These are phyloP conservation scores for Tolypocladium pustulatum DNA, from an alignment of 2,329 filamentous ascomycete genomes.

Conservation along the genomic window DNA sequence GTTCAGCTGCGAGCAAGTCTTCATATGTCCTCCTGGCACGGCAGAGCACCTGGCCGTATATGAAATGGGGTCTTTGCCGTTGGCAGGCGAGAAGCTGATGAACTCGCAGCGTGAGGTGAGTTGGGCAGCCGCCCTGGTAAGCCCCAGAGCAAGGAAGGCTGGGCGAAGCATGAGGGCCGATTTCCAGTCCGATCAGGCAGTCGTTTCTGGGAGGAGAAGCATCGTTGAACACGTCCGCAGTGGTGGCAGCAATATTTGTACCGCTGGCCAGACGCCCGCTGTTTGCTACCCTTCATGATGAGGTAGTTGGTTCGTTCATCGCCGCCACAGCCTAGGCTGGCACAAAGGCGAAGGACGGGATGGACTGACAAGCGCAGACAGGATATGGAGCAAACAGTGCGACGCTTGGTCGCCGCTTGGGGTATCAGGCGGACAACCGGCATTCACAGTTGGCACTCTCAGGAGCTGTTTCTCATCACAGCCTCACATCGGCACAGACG, in stretches of 20 bases:
- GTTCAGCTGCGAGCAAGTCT: conserved; percentile 1
- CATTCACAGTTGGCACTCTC: neutral
- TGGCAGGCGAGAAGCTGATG: conserved; percentile 1
- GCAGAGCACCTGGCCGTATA: conserved; percentile 2
- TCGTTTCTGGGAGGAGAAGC: neutral
- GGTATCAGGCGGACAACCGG: neutral
- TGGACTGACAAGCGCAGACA: neutral
- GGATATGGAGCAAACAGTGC: neutral
- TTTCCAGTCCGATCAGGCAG: neutral
- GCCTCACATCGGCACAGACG: neutral
- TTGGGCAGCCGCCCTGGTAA: neutral
- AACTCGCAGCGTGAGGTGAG: neutral
- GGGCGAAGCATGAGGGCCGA: neutral
- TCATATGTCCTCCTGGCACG: neutral
- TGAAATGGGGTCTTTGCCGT: neutral
- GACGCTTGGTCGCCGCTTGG: neutral
- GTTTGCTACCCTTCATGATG: neutral
- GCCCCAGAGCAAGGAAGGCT: neutral
- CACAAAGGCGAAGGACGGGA: neutral
- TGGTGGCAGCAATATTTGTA: neutral
- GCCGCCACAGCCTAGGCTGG: neutral
- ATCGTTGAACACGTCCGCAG: neutral
- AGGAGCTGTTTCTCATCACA: neutral
- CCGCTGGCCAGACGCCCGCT: neutral
- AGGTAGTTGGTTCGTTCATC: neutral